phyloP scores from a whole-genome alignment of 495 filamentous ascomycete genomes.

The Bryoglossum gracile region DNA sequence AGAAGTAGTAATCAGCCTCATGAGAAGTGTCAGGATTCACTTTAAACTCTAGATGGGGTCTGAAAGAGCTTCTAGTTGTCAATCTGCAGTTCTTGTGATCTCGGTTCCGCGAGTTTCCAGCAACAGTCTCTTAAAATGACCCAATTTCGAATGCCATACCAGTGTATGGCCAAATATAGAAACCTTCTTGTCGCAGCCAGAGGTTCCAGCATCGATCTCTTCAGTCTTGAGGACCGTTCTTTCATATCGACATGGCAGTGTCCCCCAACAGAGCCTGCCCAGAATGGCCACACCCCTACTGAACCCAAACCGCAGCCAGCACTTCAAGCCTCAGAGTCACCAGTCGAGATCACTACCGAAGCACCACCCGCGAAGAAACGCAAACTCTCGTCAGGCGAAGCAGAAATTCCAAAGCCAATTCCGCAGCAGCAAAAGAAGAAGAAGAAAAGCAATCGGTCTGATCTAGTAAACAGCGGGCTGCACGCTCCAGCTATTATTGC shows the following conservation, averaged over 20 bases:
- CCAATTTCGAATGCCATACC: slow-evolving; percentile 29
- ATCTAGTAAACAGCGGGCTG: slow-evolving; percentile 8
- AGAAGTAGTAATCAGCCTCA: no score
- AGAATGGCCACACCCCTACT: background rate
- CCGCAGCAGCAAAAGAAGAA: slow-evolving; percentile 11
- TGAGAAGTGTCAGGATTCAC: no score
- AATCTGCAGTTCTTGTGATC: no score
- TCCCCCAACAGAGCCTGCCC: background rate
- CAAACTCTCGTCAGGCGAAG: slow-evolving; percentile 10
- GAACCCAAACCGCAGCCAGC: background rate
- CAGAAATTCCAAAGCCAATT: background rate
- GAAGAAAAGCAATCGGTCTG: slow-evolving; percentile 15
- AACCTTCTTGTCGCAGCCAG: slow-evolving; percentile 35
- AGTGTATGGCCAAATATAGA: slow-evolving; percentile 33
- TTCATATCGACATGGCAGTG: slow-evolving; percentile 34
- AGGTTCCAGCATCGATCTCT: slow-evolving; percentile 34
- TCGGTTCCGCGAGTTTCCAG: no score
- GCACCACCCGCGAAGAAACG: slow-evolving; percentile 22
- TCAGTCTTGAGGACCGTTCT: slow-evolving; percentile 28
- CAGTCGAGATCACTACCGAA: background rate
- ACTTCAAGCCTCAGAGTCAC: slow-evolving; percentile 5
- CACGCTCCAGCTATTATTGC: slow-evolving; percentile 46
- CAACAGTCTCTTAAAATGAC: no score
- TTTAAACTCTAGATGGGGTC: no score
- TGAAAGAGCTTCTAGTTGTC: no score